Conservation (phyloP, 2,329 filamentous ascomycete genomes). For the Orbilia oligospora region DNA sequence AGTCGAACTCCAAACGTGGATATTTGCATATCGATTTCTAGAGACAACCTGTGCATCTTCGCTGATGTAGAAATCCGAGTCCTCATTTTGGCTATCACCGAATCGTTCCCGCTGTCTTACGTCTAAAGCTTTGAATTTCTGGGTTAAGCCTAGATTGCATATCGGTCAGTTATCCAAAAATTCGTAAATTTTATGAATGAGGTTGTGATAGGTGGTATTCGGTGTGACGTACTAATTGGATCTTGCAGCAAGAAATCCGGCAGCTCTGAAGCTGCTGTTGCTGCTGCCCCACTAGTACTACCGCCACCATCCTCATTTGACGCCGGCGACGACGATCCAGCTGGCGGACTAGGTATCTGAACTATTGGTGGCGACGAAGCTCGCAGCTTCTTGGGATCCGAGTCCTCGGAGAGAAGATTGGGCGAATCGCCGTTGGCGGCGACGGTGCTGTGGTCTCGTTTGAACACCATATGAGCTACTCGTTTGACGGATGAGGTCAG, state of each 20-base stretch:
- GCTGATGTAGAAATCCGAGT: conserved; percentile 61
- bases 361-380: conserved; percentile 50
- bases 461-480: conserved; percentile 61
- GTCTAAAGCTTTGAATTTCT: conserved; percentile 57
- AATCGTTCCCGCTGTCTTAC: conserved; percentile 48
- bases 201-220: background rate
- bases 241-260: conserved; percentile 50
- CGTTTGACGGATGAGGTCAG: conserved; percentile 61
- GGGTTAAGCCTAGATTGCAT: conserved; percentile 15
- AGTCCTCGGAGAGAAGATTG: conserved; percentile 44
- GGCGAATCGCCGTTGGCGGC: conserved; percentile 53
- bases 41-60: conserved; percentile 60
- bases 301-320: conserved; percentile 38
- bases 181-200: background rate
- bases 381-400: conserved; percentile 59
- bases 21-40: conserved; percentile 83
- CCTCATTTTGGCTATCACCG: conserved; percentile 26
- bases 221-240: conserved; percentile 38
- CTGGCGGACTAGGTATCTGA: conserved; percentile 43
- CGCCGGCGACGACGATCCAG: conserved; percentile 36
- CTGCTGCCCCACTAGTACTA: conserved; percentile 22
- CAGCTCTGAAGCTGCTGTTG: conserved; percentile 18
- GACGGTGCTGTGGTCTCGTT: conserved; percentile 58
- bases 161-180: background rate
- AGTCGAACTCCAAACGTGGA: conserved; percentile 90